A percentile compares a stretch with the other conserved stretches of the same genome.
These are phyloP conservation scores for Yarrowia alimentaria DNA, from an alignment of 805 yeast genomes.

Conservation along the genomic window DNA sequence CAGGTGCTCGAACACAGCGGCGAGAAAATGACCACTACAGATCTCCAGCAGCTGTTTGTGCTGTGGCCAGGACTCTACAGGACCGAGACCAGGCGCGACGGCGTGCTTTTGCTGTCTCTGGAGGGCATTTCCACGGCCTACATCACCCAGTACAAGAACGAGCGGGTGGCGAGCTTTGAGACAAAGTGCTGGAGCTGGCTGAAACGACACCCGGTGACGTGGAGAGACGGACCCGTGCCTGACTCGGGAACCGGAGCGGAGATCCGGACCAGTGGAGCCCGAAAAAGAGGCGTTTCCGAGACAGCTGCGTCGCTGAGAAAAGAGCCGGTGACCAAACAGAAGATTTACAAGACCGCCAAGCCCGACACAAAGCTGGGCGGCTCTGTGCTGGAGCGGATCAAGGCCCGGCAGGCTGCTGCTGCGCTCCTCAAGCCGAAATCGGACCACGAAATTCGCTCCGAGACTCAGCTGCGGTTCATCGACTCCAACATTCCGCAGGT, in stretches of 20 bases:
- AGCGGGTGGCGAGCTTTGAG: constrained; percentile 14
- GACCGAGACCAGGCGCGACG: constrained; percentile 28
- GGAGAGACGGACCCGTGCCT: neutral
- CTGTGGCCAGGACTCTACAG: constrained; percentile 35
- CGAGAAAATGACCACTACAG: constrained; percentile 30
- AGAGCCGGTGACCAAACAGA: constrained; percentile 19
- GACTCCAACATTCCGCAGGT: constrained; percentile 16
- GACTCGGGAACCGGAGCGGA: neutral
- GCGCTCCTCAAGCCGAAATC: neutral
- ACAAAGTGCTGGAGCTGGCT: constrained; percentile 14
- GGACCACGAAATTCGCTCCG: neutral
- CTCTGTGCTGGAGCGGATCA: constrained; percentile 37
- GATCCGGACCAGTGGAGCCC: neutral
- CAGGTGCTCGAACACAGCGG: constrained; percentile 33
- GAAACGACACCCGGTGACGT: neutral
- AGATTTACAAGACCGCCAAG: constrained; percentile 5
- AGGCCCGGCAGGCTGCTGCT: constrained; percentile 36
- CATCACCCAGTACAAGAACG: neutral
- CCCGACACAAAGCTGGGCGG: constrained; percentile 28
- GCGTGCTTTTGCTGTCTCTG: constrained; percentile 24
- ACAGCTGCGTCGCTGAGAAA: neutral
- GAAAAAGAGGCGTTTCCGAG: neutral
- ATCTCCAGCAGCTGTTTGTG: constrained; percentile 32
- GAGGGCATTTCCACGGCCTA: constrained; percentile 1
- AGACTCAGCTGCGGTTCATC: neutral